Evolutionary conservation across 805 yeast genomes (phyloP).

Genomic region (Diddensiella transvaalensis): DNA sequence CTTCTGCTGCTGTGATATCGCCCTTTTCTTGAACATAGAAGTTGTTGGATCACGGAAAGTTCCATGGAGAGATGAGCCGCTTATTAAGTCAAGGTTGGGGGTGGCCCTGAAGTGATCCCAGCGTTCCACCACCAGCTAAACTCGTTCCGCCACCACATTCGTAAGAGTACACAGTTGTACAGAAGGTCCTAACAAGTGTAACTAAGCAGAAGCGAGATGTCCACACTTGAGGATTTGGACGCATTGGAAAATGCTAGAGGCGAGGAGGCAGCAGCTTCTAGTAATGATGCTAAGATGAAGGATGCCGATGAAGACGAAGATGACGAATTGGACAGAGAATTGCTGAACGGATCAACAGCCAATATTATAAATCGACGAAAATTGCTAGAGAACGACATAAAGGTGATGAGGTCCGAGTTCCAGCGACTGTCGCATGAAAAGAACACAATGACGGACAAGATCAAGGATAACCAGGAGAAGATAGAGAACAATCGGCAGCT

Average conservation of each 20-base stretch:
- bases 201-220: too few relatives aligned
- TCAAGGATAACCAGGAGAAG: slow-evolving; percentile 93
- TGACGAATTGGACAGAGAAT: slow-evolving; percentile 75
- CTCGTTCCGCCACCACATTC: too few relatives aligned
- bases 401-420: slow-evolving; percentile 87
- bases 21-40: not conserved
- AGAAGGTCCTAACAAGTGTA: too few relatives aligned
- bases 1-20: not conserved
- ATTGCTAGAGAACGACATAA: slow-evolving; percentile 89
- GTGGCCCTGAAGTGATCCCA: too few relatives aligned
- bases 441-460: slow-evolving; percentile 86
- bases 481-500: slow-evolving; percentile 92
- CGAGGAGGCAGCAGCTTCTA: not conserved
- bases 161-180: too few relatives aligned
- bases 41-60: not conserved
- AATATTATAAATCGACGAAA: slow-evolving; percentile 85
- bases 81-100: too few relatives aligned
- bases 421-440: slow-evolving; percentile 90
- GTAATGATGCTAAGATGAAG: slow-evolving; percentile 39
- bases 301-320: slow-evolving; percentile 39
- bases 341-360: slow-evolving; percentile 68
- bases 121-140: too few relatives aligned
- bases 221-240: slow-evolving; percentile 81
- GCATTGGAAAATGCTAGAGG: slow-evolving; percentile 36
- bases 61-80: too few relatives aligned